These are phyloP conservation scores for Metarhizium humberi DNA, from an alignment of 2,329 filamentous ascomycete genomes.

Conservation along the genomic window DNA sequence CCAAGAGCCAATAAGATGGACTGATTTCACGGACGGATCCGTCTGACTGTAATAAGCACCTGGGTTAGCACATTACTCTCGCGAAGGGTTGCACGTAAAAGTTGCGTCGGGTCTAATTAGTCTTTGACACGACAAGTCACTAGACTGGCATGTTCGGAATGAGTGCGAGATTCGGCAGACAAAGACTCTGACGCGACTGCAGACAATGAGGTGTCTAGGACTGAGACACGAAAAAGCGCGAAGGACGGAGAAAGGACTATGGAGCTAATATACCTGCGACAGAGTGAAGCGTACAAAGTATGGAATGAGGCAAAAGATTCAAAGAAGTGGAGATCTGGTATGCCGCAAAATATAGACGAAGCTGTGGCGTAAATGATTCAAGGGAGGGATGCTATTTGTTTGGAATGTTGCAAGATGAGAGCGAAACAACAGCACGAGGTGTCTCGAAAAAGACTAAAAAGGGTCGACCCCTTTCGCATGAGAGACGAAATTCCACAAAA, in stretches of 20 bases:
- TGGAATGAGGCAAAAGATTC: neutral
- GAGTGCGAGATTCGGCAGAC: neutral
- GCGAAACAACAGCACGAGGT: neutral
- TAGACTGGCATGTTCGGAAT: neutral
- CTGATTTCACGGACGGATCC: constrained; percentile 51
- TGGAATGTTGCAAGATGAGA: neutral
- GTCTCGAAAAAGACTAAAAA: neutral
- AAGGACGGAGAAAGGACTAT: neutral
- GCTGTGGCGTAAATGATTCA: neutral
- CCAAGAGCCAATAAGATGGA: constrained; percentile 86
- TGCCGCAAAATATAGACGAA: neutral
- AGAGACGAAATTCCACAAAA: neutral
- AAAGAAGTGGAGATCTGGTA: neutral
- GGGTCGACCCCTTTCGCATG: neutral
- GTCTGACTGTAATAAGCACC: constrained; percentile 41
- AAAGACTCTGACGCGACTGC: neutral
- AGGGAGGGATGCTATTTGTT: neutral
- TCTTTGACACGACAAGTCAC: neutral
- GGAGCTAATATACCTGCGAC: neutral
- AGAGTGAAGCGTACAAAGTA: neutral
- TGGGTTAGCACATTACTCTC: constrained; percentile 11
- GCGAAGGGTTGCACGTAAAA: neutral
- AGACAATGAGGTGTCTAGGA: neutral
- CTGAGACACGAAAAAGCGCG: neutral
- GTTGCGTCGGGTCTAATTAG: neutral